Conservation (phyloP, 768 basidiomycete genomes). For the Auriscalpium vulgare region DNA sequence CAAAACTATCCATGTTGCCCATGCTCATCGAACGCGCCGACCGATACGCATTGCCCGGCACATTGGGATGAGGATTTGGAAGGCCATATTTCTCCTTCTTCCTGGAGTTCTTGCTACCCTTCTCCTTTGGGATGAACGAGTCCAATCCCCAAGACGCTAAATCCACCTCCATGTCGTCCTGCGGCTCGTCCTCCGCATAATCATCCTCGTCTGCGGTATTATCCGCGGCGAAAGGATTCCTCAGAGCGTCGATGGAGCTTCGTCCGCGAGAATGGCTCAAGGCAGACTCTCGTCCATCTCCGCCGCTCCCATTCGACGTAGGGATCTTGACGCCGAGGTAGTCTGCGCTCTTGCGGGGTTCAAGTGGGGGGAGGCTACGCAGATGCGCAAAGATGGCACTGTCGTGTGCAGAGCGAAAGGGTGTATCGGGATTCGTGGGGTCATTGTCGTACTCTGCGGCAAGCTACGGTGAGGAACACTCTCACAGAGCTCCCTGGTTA, state of each 20-base stretch:
- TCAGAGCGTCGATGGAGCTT: constrained; percentile 53
- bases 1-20: constrained; percentile 50
- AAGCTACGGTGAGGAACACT: neutral
- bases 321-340: constrained; percentile 62
- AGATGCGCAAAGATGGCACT: constrained; percentile 83
- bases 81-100: constrained; percentile 31
- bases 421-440: constrained; percentile 52
- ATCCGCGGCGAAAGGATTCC: constrained; percentile 69
- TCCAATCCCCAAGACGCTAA: constrained; percentile 81
- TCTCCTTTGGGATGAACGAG: constrained; percentile 65
- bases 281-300: constrained; percentile 31
- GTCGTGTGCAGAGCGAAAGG: constrained; percentile 63
- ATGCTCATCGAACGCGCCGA: constrained; percentile 55
- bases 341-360: constrained; percentile 48
- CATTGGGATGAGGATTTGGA: constrained; percentile 37
- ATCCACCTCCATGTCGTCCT: constrained; percentile 63
- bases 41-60: constrained; percentile 7
- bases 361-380: constrained; percentile 45
- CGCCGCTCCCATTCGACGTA: constrained; percentile 38
- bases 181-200: constrained; percentile 37
- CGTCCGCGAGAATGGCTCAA: constrained; percentile 42
- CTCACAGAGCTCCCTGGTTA: neutral
- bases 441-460: constrained; percentile 85
- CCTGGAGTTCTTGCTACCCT: constrained; percentile 30
- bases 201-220: constrained; percentile 49